Conservation (phyloP, 208 protist species). For the Crithidia thermophila region DNA sequence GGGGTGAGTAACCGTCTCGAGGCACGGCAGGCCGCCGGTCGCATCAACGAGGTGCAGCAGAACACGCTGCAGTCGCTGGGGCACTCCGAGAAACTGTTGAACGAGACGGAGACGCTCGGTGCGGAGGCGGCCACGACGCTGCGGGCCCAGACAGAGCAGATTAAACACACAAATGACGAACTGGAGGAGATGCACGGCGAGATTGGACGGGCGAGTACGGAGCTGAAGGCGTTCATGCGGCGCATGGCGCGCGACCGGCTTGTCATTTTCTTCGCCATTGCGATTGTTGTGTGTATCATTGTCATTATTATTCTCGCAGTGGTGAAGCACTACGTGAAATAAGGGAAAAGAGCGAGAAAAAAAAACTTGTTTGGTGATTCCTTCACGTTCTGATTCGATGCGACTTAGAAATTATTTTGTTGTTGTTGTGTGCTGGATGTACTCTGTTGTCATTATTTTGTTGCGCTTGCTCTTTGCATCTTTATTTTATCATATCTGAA, state of each 20-base stretch:
- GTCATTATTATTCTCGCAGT: slow-evolving; percentile 65
- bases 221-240: slow-evolving; percentile 72
- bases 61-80: slow-evolving; percentile 61
- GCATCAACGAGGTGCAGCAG: slow-evolving; percentile 62
- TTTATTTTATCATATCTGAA: too few species aligned
- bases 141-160: slow-evolving; percentile 73
- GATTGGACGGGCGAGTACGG: slow-evolving; percentile 38
- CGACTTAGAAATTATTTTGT: too few species aligned
- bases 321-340: slow-evolving; percentile 36
- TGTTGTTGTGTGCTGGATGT: too few species aligned
- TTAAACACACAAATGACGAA: slow-evolving; percentile 63
- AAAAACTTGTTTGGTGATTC: neutral
- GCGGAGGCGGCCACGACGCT: slow-evolving; percentile 65
- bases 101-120: slow-evolving; percentile 72
- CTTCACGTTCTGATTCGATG: too few species aligned
- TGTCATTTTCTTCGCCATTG: slow-evolving; percentile 80
- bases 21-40: slow-evolving; percentile 36
- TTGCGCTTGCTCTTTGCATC: too few species aligned
- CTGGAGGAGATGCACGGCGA: slow-evolving; percentile 56
- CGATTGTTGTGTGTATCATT: slow-evolving; percentile 84
- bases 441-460: too few species aligned
- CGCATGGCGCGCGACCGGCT: slow-evolving; percentile 86
- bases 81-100: slow-evolving; percentile 63
- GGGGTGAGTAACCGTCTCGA: slow-evolving; percentile 34
- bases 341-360: neutral